Evolutionary conservation across 1,139 yeast genomes (phyloP).

Genomic region (Yamadazyma trypodendri): DNA sequence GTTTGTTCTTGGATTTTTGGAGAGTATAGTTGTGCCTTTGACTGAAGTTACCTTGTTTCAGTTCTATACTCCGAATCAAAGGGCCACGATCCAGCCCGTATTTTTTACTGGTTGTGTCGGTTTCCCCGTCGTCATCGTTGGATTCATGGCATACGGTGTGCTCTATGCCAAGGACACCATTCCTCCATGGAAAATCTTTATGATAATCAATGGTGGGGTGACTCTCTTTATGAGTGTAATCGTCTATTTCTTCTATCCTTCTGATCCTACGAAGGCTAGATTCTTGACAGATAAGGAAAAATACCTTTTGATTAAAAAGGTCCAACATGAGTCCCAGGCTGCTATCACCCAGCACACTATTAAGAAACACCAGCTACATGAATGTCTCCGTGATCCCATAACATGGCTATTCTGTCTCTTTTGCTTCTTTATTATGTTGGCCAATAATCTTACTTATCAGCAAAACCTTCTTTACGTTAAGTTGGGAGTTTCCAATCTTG

Average conservation of each 20-base stretch:
- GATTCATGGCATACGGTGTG: constrained; percentile 47
- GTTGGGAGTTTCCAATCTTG: constrained; percentile 33
- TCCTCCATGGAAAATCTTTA: constrained; percentile 28
- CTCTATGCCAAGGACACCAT: constrained; percentile 19
- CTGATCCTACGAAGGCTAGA: constrained; percentile 26
- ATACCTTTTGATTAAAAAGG: constrained; percentile 33
- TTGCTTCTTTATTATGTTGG: constrained; percentile 39
- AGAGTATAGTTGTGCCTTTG: constrained; percentile 24
- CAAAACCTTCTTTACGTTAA: constrained; percentile 38
- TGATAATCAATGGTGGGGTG: constrained; percentile 44
- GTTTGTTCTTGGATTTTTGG: constrained; percentile 27
- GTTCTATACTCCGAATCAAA: constrained; percentile 41
- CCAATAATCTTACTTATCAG: constrained; percentile 46
- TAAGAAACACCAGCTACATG: constrained; percentile 41
- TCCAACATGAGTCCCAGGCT: constrained; percentile 35
- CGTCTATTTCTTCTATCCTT: constrained; percentile 31
- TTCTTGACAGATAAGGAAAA: constrained; percentile 22
- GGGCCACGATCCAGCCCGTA: constrained; percentile 38
- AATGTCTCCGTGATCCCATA: constrained; percentile 44
- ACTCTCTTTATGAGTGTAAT: constrained; percentile 32
- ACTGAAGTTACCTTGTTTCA: constrained; percentile 42
- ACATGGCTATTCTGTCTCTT: constrained; percentile 42
- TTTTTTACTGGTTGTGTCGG: constrained; percentile 47
- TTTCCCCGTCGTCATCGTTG: constrained; percentile 37
- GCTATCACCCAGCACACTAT: constrained; percentile 46